Conservation (phyloP, 306 rosid species). For the Senna tora region DNA sequence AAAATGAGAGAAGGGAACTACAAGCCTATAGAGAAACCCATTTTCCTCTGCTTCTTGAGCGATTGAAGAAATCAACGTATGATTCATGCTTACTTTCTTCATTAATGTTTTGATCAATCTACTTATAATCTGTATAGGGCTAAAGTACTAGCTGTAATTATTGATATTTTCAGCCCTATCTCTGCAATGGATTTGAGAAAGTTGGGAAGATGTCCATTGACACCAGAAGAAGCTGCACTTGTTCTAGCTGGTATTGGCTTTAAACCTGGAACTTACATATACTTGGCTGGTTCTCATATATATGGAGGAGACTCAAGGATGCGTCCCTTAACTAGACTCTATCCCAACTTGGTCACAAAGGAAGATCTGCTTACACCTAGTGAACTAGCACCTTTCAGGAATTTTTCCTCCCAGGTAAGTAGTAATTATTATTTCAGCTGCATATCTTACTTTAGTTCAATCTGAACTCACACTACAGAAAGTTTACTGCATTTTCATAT, state of each 20-base stretch:
- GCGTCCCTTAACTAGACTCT: slow-evolving; percentile 75
- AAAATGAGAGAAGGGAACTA: slow-evolving; percentile 74
- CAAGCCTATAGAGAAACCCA: slow-evolving; percentile 82
- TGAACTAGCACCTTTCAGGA: slow-evolving; percentile 84
- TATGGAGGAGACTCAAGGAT: slow-evolving; percentile 80
- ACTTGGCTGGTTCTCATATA: slow-evolving; percentile 85
- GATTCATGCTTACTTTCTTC: slow-evolving; percentile 5
- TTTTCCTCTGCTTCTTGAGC: slow-evolving; percentile 85
- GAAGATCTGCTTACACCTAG: slow-evolving; percentile 69
- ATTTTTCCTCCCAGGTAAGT: slow-evolving; percentile 88
- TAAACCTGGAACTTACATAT: slow-evolving; percentile 68
- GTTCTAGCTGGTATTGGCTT: slow-evolving; percentile 88
- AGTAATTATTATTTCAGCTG: not conserved
- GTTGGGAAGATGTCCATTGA: slow-evolving; percentile 87
- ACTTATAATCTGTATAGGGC: not conserved
- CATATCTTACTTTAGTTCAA: not conserved
- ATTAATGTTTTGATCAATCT: slow-evolving; percentile 4
- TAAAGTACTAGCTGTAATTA: not conserved
- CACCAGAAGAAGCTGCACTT: slow-evolving; percentile 97
- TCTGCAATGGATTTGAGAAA: slow-evolving; percentile 67
- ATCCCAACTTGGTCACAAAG: slow-evolving; percentile 86
- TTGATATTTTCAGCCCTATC: slow-evolving; percentile 47
- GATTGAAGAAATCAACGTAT: slow-evolving; percentile 79
- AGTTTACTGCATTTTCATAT: too few species aligned
- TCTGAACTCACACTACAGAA: too few species aligned